Conservation (phyloP, 768 basidiomycete species). For the Leccinum boreale region DNA sequence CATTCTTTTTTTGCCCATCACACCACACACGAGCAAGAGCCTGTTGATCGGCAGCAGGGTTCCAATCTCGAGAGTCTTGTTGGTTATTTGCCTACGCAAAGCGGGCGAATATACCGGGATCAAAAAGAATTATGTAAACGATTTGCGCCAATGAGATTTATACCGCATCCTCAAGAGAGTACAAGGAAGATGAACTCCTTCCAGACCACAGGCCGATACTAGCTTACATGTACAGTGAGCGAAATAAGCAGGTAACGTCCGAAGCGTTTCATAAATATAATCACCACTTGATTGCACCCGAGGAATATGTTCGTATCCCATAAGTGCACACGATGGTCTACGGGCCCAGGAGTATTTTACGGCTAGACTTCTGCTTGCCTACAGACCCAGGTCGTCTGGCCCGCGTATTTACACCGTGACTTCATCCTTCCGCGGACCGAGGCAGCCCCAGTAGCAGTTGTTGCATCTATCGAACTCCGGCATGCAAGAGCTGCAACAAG, state of each 20-base stretch:
- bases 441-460: not conserved
- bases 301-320: not conserved
- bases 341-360: no score
- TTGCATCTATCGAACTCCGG: not conserved
- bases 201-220: slow-evolving; percentile 23
- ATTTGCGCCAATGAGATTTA: slow-evolving; percentile 96
- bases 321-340: not conserved
- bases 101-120: slow-evolving; percentile 52
- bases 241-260: slow-evolving; percentile 46
- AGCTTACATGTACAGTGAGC: no score
- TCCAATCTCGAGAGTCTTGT: slow-evolving; percentile 73
- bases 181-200: slow-evolving; percentile 95
- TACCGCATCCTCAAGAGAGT: slow-evolving; percentile 92
- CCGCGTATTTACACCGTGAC: no score
- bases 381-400: no score
- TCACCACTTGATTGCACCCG: slow-evolving; percentile 71
- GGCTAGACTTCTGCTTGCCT: no score
- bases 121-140: slow-evolving; percentile 80
- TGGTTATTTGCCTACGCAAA: not conserved
- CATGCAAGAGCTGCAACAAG: not conserved
- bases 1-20: slow-evolving; percentile 99
- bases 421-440: no score
- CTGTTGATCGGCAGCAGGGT: slow-evolving; percentile 97
- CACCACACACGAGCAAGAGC: slow-evolving; percentile 98
- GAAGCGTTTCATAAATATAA: slow-evolving; percentile 97